Evolutionary conservation across 495 filamentous ascomycete species (phyloP).

Genomic region (Aspergillus conjunctus): DNA sequence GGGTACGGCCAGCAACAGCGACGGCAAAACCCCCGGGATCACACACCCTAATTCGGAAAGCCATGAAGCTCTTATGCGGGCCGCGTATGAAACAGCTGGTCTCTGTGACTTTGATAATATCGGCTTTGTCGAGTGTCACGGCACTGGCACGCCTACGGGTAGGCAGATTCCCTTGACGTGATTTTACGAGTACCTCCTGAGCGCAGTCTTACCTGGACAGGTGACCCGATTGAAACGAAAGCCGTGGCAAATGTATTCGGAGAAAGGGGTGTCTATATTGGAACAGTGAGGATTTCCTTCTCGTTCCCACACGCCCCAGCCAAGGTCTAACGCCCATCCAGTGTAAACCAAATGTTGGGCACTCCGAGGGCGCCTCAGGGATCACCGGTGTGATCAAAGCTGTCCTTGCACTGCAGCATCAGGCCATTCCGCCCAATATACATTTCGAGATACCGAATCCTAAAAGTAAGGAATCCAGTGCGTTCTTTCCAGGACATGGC

Average conservation of each 20-base stretch:
- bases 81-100: constrained; percentile 33
- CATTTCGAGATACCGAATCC: constrained; percentile 36
- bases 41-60: constrained; percentile 6
- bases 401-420: constrained; percentile 33
- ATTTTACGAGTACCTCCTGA: background rate
- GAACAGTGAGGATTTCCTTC: constrained; percentile 25
- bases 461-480: background rate
- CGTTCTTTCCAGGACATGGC: background rate
- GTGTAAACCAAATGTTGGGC: constrained; percentile 41
- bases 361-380: constrained; percentile 31
- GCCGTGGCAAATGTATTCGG: constrained; percentile 51
- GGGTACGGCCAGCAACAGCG: constrained; percentile 34
- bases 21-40: constrained; percentile 30
- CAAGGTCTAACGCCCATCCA: background rate
- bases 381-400: constrained; percentile 40
- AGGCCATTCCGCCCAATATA: constrained; percentile 38
- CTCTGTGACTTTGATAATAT: constrained; percentile 27
- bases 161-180: background rate
- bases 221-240: constrained; percentile 32
- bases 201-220: background rate
- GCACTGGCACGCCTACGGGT: constrained; percentile 38
- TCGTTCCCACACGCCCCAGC: too few relatives aligned
- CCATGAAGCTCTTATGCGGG: constrained; percentile 26
- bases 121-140: constrained; percentile 42
- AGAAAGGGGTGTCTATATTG: constrained; percentile 25